Evolutionary conservation across 1,284 basidiomycete genomes (phyloP), one percentile per base, ranked within the genome.

Genomic region (Cryptococcus jaspeensis): DNA sequence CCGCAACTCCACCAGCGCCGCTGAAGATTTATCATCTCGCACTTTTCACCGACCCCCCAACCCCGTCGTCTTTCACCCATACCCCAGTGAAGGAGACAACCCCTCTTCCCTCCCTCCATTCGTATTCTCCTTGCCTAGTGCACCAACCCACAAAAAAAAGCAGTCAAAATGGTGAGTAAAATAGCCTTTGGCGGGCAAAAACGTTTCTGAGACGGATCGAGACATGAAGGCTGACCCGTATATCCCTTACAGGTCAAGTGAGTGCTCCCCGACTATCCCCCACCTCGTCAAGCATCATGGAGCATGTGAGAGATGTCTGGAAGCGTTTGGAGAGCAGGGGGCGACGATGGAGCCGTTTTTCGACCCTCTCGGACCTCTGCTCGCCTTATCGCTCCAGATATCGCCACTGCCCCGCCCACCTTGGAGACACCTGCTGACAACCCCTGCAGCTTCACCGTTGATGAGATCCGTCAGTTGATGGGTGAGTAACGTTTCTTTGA

Each of bases 91-190:
- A 47, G 18, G 50, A 56, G 54, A 52, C 49, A 32, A 40, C 50
- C 28, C 55, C 41, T 50, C 45, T 49, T 25, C 38, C 44, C 38
- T 44, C 55, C 44, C 36, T 11, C n/a, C 46, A 20, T 22, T 35
- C 42, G 44, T 18, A 54, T 40, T 50, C 53, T 50, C n/a, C 44
- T 40, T 16, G 56, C 60, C 60, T 63, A 52, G 53, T 54, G 59
- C 64, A 40, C 45, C 44, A 60, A 59, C 50, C 48, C 42, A 49
- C 39, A 58, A 57, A 58, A 71, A 68, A 64, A 67, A 53, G 43
- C 52, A 61, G 56, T 53, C 66, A 75, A 72, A 67, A 75, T 75
- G 73, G 73, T 75, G 59, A 62, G 73, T 70, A 39, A 15, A 38
- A 16, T 5, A n/a, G 36, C 23, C 9, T 55, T 40, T 38, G 18